phyloP scores from a whole-genome alignment of 768 basidiomycete species.

The Agrocybe chaxingu region DNA sequence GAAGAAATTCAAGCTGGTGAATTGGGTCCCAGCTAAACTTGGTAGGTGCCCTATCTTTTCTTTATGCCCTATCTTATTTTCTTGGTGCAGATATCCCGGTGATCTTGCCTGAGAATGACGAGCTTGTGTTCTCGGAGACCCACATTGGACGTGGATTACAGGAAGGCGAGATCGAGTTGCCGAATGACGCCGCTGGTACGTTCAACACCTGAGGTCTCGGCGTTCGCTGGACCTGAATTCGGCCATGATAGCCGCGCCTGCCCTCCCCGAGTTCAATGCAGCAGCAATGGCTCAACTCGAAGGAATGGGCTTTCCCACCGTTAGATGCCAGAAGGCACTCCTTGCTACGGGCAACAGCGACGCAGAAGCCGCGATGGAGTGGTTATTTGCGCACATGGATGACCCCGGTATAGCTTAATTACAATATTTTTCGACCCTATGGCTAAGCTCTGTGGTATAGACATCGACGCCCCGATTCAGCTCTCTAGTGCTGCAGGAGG shows the following conservation, averaged over 20 bases:
- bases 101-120: slow-evolving; percentile 54
- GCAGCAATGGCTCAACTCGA: slow-evolving; percentile 74
- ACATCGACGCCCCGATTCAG: slow-evolving; percentile 81
- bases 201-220: not conserved
- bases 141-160: slow-evolving; percentile 74
- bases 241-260: slow-evolving; percentile 21
- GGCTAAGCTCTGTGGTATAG: slow-evolving; percentile 35
- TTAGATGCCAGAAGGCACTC: slow-evolving; percentile 88
- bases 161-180: slow-evolving; percentile 65
- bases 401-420: slow-evolving; percentile 63
- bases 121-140: slow-evolving; percentile 52
- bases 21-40: slow-evolving; percentile 95
- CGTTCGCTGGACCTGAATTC: not conserved
- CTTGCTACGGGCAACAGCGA: slow-evolving; percentile 80
- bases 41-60: slow-evolving; percentile 43
- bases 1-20: slow-evolving; percentile 91
- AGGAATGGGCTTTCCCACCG: slow-evolving; percentile 85
- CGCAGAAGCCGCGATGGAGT: slow-evolving; percentile 87
- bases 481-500: slow-evolving; percentile 18
- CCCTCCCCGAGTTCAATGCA: slow-evolving; percentile 67
- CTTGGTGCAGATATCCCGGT: slow-evolving; percentile 77
- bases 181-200: slow-evolving; percentile 43
- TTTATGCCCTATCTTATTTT: not conserved
- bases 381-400: slow-evolving; percentile 94
- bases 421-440: not conserved